Percentiles rank a stretch among this genome's conserved stretches.
These are phyloP conservation scores for Scenedesmus sp. DNA, from an alignment of 163 green algal genomes.

Conservation along the genomic window DNA sequence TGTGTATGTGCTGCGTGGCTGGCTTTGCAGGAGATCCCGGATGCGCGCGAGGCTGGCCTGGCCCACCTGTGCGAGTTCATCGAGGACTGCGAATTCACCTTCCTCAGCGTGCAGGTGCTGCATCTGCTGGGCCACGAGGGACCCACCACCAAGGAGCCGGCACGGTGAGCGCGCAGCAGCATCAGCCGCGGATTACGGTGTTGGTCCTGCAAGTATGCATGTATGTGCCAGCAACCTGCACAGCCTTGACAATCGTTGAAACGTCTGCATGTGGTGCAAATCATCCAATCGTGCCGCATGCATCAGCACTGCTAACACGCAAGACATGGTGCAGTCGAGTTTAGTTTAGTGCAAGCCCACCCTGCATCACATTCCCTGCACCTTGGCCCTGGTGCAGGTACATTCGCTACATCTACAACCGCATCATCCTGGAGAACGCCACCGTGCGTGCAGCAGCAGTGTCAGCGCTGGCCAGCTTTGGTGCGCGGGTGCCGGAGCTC, in stretches of 20 bases:
- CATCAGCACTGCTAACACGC: too few species aligned
- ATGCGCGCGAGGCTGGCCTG: slow-evolving; percentile 97
- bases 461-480: slow-evolving; percentile 92
- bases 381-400: too few species aligned
- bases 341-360: too few species aligned
- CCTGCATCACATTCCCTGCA: neutral
- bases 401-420: slow-evolving; percentile 99
- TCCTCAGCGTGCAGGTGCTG: slow-evolving; percentile 89
- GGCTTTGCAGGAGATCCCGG: slow-evolving; percentile 86
- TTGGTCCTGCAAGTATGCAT: too few species aligned
- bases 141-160: slow-evolving; percentile 88
- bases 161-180: slow-evolving; percentile 5
- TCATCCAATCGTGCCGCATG: too few species aligned
- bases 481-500: slow-evolving; percentile 59
- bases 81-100: slow-evolving; percentile 99
- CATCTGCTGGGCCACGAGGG: slow-evolving; percentile 85
- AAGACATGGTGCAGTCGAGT: too few species aligned
- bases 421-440: slow-evolving; percentile 99
- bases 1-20: too few species aligned
- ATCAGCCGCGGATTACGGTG: too few species aligned
- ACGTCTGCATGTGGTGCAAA: too few species aligned
- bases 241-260: too few species aligned
- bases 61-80: slow-evolving; percentile 99
- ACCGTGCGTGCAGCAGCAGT: slow-evolving; percentile 97
- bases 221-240: too few species aligned